Base-by-base conservation (phyloP, 352 stramenopile species). In the Saprolegnia parasitica region DNA sequence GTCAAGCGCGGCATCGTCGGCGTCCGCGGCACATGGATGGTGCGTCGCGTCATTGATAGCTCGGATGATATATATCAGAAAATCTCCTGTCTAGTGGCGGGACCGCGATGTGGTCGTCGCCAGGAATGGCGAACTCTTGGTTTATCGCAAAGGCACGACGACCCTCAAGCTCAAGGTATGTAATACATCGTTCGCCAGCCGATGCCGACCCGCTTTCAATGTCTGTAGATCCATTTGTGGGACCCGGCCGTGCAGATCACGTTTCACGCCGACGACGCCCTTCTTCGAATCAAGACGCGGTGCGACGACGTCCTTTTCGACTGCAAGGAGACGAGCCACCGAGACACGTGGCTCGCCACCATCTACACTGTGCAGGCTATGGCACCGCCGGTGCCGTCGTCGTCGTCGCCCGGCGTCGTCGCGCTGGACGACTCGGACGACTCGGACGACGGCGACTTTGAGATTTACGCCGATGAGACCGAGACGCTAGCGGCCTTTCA, bases 151-250 rank as follows among this genome's bases (percentile, higher is more conserved):
- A 24, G 73, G 74, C 65, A 74, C 80, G 21, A 74, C 77, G 20
- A 72, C 78, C 0, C 71, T 90, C 71, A 92, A 92, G 55, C 68
- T 73, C 29, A 89, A 85, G 79, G 83, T 90, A n/a, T n/a, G n/a
- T n/a, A n/a, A n/a, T n/a, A n/a, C n/a, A n/a, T n/a, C n/a, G n/a
- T n/a, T n/a, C n/a, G n/a, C n/a, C n/a, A n/a, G n/a, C n/a, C n/a
- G n/a, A n/a, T n/a, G n/a, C n/a, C n/a, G n/a, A n/a, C n/a, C n/a
- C n/a, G 39, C 39, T 74, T 18, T 65, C 8, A 1, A 40, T 58
- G 61, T 60, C 63, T 26, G 23, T 20, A 88, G 80, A 87, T 92
- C 61, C 76, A 90, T 56, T 42, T 92, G 57, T 74, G 82, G 20
- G 80, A 89, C 52, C 45, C 65, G 24, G 79, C 65, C 15, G 73